These are phyloP conservation scores for Aspergillus sclerotialis DNA, from an alignment of 2,329 filamentous ascomycete species.

Conservation along the genomic window DNA sequence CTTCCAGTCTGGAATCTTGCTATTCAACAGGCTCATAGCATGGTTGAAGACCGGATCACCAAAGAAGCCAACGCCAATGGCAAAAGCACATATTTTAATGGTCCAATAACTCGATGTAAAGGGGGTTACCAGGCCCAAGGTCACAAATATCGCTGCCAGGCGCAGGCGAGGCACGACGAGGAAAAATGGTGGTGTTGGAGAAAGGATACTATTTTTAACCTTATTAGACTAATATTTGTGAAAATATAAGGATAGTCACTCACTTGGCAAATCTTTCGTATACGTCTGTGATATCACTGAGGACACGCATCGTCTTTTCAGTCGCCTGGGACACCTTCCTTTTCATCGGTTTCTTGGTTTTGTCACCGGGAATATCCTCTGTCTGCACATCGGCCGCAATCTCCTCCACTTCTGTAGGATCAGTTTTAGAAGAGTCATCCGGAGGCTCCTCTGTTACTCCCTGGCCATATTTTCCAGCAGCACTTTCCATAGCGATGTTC, in stretches of 20 bases:
- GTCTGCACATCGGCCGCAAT: too few species aligned
- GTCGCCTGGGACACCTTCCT: conserved; percentile 31
- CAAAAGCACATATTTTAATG: conserved; percentile 60
- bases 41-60: conserved; percentile 65
- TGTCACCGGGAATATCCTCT: too few species aligned
- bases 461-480: conserved; percentile 68
- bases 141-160: conserved; percentile 48
- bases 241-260: too few species aligned
- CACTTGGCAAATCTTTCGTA: too few species aligned
- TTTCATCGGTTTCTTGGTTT: conserved; percentile 32
- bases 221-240: too few species aligned
- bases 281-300: conserved; percentile 35
- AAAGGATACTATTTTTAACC: conserved; percentile 46
- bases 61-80: conserved; percentile 67
- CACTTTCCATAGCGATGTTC: conserved; percentile 65
- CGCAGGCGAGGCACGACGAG: conserved; percentile 46
- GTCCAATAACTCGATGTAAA: conserved; percentile 55
- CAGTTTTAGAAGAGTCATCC: too few species aligned
- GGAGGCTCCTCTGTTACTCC: conserved; percentile 47
- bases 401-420: too few species aligned
- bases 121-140: conserved; percentile 47
- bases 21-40: conserved; percentile 45
- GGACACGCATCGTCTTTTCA: conserved; percentile 2
- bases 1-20: conserved; percentile 62
- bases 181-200: conserved; percentile 58